Base-by-base conservation (phyloP, 2,329 filamentous ascomycete genomes). In the Trichoderma sp. region DNA sequence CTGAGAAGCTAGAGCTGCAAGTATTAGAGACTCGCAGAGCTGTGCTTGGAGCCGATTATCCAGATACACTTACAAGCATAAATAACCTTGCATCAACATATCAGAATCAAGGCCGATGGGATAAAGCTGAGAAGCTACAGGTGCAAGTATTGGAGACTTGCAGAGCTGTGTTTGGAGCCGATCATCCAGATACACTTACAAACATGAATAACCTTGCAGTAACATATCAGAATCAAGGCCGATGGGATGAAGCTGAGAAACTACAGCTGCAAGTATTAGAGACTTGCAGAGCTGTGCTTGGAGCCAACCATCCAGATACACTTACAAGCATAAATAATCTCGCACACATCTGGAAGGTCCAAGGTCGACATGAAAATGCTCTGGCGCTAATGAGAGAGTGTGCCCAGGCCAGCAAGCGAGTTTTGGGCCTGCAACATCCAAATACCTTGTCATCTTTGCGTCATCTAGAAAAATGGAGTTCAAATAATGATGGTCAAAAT, bases 331-430 rank as follows among this genome's bases (percentile, higher is more conserved):
- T 52, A 25, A 10, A 5, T 10, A 27, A 29, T 4, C 48, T 52
- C 12, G 25, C 48, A 29, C 0, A 9, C 9, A 29, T 25, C 15
- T 29, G 48, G 48, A 6, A 29, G 25, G 2, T 10, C 15, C 48
- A n/a, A 52, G 25, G 25, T n/a, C 48, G 48, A 52, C 48, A 10
- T 29, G 48, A 52, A 27, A n/a, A 52, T 52, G 48, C 48, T 27
- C 13, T 52, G 15, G 25, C 25, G 8, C 13, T 52, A 29, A 27
- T 52, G 48, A 52, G 29, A 29, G 48, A 52, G 5, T 29, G 25
- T n/a, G 0, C 29, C 25, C 15, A n/a, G 25, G 4, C 1, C 0
- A 3, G 25, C 25, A 22, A n/a, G 25, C 15, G 48, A 52, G 15
- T 52, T 9, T 10, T 52, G 0, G 48, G 25, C 15, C 4, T 5